Percentiles rank a stretch among this genome's conserved stretches.
Evolutionary conservation across 192 early-diverging fungal species (phyloP).

Genomic region (Coemansia sp.): DNA sequence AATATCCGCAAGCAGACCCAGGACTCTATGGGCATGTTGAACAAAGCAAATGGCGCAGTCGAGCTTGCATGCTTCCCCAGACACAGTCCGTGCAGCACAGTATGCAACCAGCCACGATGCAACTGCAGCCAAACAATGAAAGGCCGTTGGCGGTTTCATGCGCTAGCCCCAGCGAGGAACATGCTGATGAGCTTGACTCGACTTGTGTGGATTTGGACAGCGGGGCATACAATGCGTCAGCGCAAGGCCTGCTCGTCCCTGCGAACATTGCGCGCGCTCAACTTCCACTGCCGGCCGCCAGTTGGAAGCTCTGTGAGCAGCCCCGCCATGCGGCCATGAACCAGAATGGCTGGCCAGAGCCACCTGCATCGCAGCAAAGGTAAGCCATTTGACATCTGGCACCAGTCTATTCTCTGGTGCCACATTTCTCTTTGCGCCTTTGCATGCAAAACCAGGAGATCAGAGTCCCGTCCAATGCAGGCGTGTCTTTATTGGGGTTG

Average conservation of each 20-base stretch:
- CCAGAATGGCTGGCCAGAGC: not conserved
- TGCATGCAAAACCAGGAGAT: not conserved
- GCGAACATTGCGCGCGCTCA: not conserved
- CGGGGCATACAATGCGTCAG: not conserved
- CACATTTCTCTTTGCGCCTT: not conserved
- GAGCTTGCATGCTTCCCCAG: not conserved
- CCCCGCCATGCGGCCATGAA: not conserved
- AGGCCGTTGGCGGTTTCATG: not conserved
- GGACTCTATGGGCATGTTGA: not conserved
- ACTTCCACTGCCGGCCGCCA: not conserved
- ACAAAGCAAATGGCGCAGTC: not conserved
- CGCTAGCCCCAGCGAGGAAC: slow-evolving; percentile 1
- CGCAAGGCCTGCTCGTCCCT: not conserved
- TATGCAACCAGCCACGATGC: slow-evolving; percentile 2
- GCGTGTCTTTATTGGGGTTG: not conserved
- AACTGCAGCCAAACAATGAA: not conserved
- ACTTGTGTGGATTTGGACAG: slow-evolving; percentile 32
- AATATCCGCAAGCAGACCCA: not conserved
- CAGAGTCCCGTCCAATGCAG: not conserved
- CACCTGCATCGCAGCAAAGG: not conserved
- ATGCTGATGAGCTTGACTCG: slow-evolving; percentile 23
- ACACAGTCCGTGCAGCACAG: not conserved
- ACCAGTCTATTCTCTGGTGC: not conserved
- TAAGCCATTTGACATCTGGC: not conserved
- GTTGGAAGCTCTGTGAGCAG: not conserved